Conservation (phyloP, 257 asterid genomes). For the Agastache rugosa region DNA sequence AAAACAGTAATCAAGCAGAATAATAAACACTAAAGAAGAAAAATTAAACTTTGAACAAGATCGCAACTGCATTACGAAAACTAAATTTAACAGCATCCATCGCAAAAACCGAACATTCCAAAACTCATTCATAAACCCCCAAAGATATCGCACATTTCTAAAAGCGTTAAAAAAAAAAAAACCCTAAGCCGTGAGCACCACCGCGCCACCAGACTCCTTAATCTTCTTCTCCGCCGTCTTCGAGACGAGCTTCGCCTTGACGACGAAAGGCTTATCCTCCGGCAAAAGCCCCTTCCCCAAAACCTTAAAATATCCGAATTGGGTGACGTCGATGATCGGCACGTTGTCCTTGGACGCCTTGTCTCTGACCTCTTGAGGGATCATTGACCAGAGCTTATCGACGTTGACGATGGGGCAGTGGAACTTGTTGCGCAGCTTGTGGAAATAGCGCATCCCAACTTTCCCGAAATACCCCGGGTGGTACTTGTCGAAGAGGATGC, state of each 20-base stretch:
- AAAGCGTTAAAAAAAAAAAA: not conserved
- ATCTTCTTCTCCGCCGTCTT: conserved; percentile 43
- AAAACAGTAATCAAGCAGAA: not conserved
- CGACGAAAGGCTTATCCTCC: conserved; percentile 36
- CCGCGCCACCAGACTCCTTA: conserved; percentile 42
- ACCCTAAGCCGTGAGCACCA: conserved; percentile 39
- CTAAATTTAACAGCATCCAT: not conserved
- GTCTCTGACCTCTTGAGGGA: conserved; percentile 37
- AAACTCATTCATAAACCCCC: not conserved
- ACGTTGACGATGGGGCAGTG: conserved; percentile 44
- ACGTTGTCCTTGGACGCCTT: conserved; percentile 39
- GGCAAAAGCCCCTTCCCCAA: conserved; percentile 42
- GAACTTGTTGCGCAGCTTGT: conserved; percentile 46
- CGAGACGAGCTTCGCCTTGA: conserved; percentile 44
- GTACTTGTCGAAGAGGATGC: conserved; percentile 48
- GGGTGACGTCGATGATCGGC: conserved; percentile 40
- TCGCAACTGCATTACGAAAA: too few species aligned
- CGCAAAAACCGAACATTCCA: not conserved
- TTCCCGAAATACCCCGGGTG: conserved; percentile 46
- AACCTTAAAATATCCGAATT: conserved; percentile 42
- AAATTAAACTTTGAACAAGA: too few species aligned
- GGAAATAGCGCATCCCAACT: conserved; percentile 41
- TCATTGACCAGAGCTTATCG: conserved; percentile 41
- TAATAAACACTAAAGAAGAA: not conserved
- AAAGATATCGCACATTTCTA: too few species aligned